Evolutionary conservation across 148 eudicot genomes (phyloP).

Genomic region (Rhododendron kiyosumense): DNA sequence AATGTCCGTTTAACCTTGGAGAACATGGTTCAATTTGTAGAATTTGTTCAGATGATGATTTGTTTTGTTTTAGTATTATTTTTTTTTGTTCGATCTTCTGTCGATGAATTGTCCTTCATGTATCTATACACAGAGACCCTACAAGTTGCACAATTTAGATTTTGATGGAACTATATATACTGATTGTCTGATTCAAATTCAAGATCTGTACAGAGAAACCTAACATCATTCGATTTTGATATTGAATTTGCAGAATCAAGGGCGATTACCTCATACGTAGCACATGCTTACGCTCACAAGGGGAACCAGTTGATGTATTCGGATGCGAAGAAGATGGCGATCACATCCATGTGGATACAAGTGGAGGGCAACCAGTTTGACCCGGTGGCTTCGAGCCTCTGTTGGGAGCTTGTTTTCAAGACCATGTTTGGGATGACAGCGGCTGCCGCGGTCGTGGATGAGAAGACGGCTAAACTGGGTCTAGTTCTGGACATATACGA

Average conservation of each 20-base stretch:
- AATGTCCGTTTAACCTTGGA: not conserved
- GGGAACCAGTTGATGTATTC: conserved; percentile 36
- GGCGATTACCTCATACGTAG: conserved; percentile 54
- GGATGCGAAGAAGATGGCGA: conserved; percentile 44
- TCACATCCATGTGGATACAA: conserved; percentile 39
- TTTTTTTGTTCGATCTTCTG: not conserved
- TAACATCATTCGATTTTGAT: not conserved
- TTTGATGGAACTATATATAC: not conserved
- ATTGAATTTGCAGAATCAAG: conserved; percentile 50
- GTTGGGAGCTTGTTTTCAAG: conserved; percentile 39
- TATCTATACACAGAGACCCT: not conserved
- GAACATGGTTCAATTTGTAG: not conserved
- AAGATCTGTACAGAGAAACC: not conserved
- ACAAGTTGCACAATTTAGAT: not conserved
- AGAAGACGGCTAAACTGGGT: conserved; percentile 34
- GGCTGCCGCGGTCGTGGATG: conserved; percentile 32
- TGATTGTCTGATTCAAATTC: not conserved
- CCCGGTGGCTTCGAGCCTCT: conserved; percentile 37
- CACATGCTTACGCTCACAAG: conserved; percentile 31
- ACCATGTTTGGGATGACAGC: conserved; percentile 31
- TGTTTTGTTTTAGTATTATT: no score
- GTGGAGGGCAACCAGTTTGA: conserved; percentile 66
- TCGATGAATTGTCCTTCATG: no score
- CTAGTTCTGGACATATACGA: conserved; percentile 66
- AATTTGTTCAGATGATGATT: not conserved